A percentile compares a stretch with the other conserved stretches of the same genome.
These are phyloP conservation scores for Prunus kanzakura DNA, from an alignment of 306 rosid species.

Conservation along the genomic window DNA sequence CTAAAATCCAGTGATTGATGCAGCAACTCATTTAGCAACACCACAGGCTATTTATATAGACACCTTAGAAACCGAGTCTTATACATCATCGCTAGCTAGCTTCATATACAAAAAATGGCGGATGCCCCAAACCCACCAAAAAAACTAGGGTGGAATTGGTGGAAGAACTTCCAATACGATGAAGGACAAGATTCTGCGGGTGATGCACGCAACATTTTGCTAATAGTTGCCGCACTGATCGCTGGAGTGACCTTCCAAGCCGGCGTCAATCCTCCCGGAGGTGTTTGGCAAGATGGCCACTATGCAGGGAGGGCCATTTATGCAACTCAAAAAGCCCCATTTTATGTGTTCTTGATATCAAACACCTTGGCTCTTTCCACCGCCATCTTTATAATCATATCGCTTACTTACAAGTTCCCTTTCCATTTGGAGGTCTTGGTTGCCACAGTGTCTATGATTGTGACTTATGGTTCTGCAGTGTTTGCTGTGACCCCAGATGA, in stretches of 20 bases:
- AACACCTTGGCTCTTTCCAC: slow-evolving; percentile 36
- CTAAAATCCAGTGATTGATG: not conserved
- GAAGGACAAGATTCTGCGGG: not conserved
- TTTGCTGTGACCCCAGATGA: slow-evolving; percentile 31
- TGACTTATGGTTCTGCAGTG: slow-evolving; percentile 30
- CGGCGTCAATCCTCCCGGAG: slow-evolving; percentile 41
- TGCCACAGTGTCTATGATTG: slow-evolving; percentile 26
- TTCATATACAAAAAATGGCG: not conserved
- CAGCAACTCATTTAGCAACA: not conserved
- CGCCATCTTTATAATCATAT: slow-evolving; percentile 18
- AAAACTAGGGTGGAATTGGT: not conserved
- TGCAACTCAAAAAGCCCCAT: not conserved
- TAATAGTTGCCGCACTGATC: slow-evolving; percentile 29
- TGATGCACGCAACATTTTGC: slow-evolving; percentile 24
- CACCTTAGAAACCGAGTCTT: not conserved
- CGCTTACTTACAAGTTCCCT: slow-evolving; percentile 28
- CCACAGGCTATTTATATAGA: not conserved
- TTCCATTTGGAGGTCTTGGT: slow-evolving; percentile 19
- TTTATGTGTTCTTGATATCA: slow-evolving; percentile 23
- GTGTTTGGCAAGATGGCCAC: slow-evolving; percentile 41
- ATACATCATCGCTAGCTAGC: not conserved
- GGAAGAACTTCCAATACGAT: slow-evolving; percentile 21
- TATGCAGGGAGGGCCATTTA: slow-evolving; percentile 22
- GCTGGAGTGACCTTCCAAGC: slow-evolving; percentile 43
- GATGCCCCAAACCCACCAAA: not conserved